Base-by-base conservation (phyloP, 2,329 filamentous ascomycete genomes). In the Microsporum audouinii region DNA sequence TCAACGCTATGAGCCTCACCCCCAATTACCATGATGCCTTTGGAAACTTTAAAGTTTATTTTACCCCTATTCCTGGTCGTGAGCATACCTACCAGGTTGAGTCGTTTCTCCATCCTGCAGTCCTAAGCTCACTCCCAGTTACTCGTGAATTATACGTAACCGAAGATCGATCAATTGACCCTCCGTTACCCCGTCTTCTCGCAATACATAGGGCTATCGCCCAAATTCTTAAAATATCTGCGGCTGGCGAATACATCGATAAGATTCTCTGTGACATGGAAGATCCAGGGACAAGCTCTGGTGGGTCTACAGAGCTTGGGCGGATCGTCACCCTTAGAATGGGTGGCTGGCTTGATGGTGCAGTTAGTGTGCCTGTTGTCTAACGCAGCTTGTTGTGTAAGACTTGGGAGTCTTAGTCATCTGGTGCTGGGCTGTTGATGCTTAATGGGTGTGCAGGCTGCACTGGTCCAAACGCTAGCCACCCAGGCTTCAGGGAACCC, bases 41-140 rank as follows among this genome's bases (percentile, higher is more conserved):
- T 59, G 56, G 60, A 41, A 33, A 59, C 8, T 72, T 72, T 49
- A 2, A 68, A 0, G 49, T 72, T 5, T 71, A 61, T 57, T 72
- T 73, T 39, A 66, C 71, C 39, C 49, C 49, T 34, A 33, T 36
- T 2, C 29, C 59, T 6, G 63, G 61, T 43, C 56, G 60, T 17
- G 43, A 63, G 53, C 64, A 71, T 58, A 69, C 67, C 7, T 70
- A 69, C 58, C 60, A 57, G 7, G 68, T 69, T 56, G 45, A 65
- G 7, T 64, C 66, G 1, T 68, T 69, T 49, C 56, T 66, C 23
- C 56, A 57, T 5, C 10, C 41, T 58, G 33, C 10, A 3, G 3
- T 34, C 6, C 10, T 17, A 47, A 8, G 5, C 2, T 8, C 2
- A 5, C 71, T 31, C 69, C 65, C 14, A 67, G 70, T 8, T 27